Conservation (phyloP, 1,284 basidiomycete genomes). For the Ustilago loliicola region DNA sequence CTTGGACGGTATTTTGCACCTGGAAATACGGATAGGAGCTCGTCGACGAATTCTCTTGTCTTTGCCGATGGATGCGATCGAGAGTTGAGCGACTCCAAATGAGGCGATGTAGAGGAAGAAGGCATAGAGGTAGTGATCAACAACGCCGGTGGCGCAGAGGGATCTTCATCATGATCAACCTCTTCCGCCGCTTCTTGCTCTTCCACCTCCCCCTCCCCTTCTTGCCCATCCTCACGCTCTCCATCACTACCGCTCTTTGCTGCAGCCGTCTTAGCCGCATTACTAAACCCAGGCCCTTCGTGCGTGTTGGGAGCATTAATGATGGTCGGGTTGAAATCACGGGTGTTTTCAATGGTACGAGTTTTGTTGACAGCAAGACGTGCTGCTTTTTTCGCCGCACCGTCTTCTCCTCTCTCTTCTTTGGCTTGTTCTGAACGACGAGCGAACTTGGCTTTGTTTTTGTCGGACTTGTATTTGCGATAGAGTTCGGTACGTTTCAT, state of each 20-base stretch:
- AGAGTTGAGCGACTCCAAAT: constrained; percentile 73
- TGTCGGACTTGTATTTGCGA: constrained; percentile 81
- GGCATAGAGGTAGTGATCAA: constrained; percentile 68
- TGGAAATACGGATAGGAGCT: constrained; percentile 90
- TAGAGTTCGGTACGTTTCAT: constrained; percentile 69
- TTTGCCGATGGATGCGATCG: constrained; percentile 73
- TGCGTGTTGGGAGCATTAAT: constrained; percentile 69
- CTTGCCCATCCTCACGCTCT: constrained; percentile 32
- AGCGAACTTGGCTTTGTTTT: constrained; percentile 84
- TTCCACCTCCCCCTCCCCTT: constrained; percentile 52
- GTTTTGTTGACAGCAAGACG: constrained; percentile 85
- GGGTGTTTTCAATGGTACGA: constrained; percentile 90
- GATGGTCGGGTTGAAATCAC: constrained; percentile 88
- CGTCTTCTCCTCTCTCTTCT: constrained; percentile 75
- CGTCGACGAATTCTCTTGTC: constrained; percentile 77
- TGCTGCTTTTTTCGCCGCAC: constrained; percentile 80
- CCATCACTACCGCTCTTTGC: constrained; percentile 7
- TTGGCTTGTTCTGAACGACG: constrained; percentile 77
- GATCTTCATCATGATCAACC: constrained; percentile 56
- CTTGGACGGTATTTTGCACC: constrained; percentile 92
- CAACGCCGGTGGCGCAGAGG: constrained; percentile 61
- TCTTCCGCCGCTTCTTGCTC: constrained; percentile 66
- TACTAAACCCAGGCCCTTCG: constrained; percentile 72
- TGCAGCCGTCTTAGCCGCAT: constrained; percentile 11
- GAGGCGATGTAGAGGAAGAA: constrained; percentile 63